Conservation (phyloP, 768 basidiomycete species). For the Calocybe gangraenosa region DNA sequence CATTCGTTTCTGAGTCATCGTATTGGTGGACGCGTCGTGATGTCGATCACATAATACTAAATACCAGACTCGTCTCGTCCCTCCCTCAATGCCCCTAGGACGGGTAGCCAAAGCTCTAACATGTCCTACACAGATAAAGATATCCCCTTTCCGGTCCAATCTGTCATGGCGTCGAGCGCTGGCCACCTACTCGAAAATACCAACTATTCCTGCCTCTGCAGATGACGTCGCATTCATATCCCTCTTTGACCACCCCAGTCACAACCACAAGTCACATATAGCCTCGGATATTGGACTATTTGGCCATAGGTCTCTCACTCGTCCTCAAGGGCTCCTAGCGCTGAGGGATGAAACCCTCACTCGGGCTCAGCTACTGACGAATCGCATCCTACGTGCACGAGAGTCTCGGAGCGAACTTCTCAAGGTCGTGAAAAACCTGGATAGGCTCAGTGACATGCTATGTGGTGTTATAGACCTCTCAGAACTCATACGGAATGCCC, state of each 20-base stretch:
- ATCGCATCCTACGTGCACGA: slow-evolving; percentile 73
- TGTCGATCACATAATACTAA: no score
- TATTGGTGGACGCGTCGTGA: no score
- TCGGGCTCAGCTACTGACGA: slow-evolving; percentile 78
- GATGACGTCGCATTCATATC: slow-evolving; percentile 66
- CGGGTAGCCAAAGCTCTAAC: slow-evolving; percentile 38
- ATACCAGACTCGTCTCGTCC: not conserved
- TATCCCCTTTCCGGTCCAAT: slow-evolving; percentile 24
- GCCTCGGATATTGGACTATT: slow-evolving; percentile 77
- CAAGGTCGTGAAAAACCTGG: slow-evolving; percentile 92
- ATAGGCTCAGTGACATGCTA: slow-evolving; percentile 92
- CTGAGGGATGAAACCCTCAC: slow-evolving; percentile 77
- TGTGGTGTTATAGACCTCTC: slow-evolving; percentile 97
- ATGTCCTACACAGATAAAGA: slow-evolving; percentile 22
- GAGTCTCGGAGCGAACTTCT: slow-evolving; percentile 71
- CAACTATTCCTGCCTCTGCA: slow-evolving; percentile 51
- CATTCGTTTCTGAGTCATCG: no score
- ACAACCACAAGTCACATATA: slow-evolving; percentile 31
- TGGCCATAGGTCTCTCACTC: slow-evolving; percentile 66
- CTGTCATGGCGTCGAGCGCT: slow-evolving; percentile 19
- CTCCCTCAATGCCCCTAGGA: slow-evolving; percentile 36
- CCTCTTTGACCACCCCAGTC: slow-evolving; percentile 66
- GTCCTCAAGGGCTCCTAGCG: slow-evolving; percentile 63
- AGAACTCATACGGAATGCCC: slow-evolving; percentile 89
- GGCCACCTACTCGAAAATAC: slow-evolving; percentile 35